These are phyloP conservation scores for Aaosphaeria arxii DNA, from an alignment of 2,329 filamentous ascomycete genomes.

Conservation along the genomic window DNA sequence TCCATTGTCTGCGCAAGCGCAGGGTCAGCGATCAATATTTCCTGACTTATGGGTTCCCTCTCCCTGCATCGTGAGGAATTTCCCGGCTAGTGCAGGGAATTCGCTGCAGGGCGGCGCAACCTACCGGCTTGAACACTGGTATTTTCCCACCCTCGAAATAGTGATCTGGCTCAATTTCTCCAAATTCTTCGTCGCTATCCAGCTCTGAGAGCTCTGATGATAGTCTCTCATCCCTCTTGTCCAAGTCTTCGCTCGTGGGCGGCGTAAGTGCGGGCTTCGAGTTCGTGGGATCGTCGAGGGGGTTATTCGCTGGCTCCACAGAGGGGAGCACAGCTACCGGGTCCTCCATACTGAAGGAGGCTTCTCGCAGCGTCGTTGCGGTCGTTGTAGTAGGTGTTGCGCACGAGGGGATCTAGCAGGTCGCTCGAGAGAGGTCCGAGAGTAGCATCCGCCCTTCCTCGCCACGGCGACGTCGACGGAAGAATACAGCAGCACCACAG, in stretches of 20 bases:
- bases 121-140: conserved; percentile 84
- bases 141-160: conserved; percentile 81
- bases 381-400: conserved; percentile 14
- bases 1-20: conserved; percentile 65
- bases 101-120: conserved; percentile 29
- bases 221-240: conserved; percentile 42
- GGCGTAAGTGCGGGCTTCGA: conserved; percentile 46
- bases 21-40: conserved; percentile 13
- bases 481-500: conserved; percentile 14
- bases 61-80: not conserved
- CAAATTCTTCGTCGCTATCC: conserved; percentile 48
- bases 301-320: conserved; percentile 24
- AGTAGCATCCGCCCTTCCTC: conserved; percentile 22
- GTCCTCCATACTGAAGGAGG: conserved; percentile 23
- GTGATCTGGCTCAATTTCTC: conserved; percentile 79
- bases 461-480: conserved; percentile 20
- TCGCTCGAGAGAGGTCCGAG: conserved; percentile 21
- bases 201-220: conserved; percentile 49
- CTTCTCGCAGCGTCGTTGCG: conserved; percentile 4
- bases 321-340: conserved; percentile 29
- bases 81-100: not conserved
- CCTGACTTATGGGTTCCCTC: not conserved
- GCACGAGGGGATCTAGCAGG: conserved; percentile 20
- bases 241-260: conserved; percentile 52
- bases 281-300: conserved; percentile 20